Base-by-base conservation (phyloP, 164 flowering plant genomes). In the Akebia trifoliata region DNA sequence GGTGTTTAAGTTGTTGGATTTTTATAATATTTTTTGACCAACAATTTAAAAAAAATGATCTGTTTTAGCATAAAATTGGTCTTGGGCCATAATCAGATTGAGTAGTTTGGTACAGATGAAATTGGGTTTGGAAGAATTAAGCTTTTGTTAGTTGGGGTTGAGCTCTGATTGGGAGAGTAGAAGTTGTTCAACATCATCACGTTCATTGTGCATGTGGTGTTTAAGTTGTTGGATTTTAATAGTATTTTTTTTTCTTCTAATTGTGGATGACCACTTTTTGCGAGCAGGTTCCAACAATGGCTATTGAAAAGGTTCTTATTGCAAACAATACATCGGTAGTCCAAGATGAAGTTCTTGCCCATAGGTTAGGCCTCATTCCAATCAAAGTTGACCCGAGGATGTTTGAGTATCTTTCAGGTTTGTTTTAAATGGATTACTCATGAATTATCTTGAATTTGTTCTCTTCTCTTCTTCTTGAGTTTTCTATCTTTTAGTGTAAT, bases 301-400 rank as follows among this genome's bases (percentile, higher is more conserved):
- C 98, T 54, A 87, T 93, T 74, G 98, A 93, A 65, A 89, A 87
- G 72, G 92, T 93, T 52, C 62, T 85, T 26, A 69, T 93, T 60
- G 97, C 91, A 58, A 89, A 87, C 51, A 89, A 85, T 68, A 85
- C 97, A 40, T 87, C 96, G 2, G 74, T 87, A 2, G 47, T 93
- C 57, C 94, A 81, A 74, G 98, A 93, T 67, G 98, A 93, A 74
- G 96, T 89, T 43, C 87, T 92, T 61, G 65, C 98, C 34, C 96
- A 89, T 50, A 82, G 98, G 62, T 71, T 93, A 73, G 95, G 97
- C 53, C 87, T 93, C 35, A 80, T 93, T 68, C 98, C 98, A 3
- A 72, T 93, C 42, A 71, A 70, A 24, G 84, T 63, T 57, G 98
- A 93, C 59, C 97, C 98, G 31, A 85, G 95, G 72, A 68, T 78